phyloP scores from a whole-genome alignment of 352 stramenopile genomes.

The Pythium sukuiense region DNA sequence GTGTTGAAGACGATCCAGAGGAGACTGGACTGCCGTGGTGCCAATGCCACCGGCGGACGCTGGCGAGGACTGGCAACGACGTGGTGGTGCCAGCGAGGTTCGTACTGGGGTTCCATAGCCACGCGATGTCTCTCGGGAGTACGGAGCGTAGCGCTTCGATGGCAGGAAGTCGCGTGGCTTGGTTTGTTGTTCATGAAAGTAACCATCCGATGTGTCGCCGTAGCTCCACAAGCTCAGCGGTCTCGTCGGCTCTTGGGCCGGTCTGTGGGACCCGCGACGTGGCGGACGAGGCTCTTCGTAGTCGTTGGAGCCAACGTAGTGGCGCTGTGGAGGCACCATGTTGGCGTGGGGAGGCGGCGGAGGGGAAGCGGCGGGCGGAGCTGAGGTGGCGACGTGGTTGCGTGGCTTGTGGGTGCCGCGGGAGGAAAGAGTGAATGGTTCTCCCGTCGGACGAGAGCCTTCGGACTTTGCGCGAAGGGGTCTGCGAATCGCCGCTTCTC shows the following conservation, averaged over 20 bases:
- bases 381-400: conserved; percentile 2
- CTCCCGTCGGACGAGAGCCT: too few relatives aligned
- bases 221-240: neutral
- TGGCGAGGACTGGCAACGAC: neutral
- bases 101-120: neutral
- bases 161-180: neutral
- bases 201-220: too few relatives aligned
- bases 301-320: conserved; percentile 23
- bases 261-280: conserved; percentile 32
- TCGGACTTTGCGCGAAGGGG: neutral
- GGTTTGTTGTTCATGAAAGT: neutral
- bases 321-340: conserved; percentile 9
- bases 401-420: neutral
- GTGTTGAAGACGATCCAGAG: conserved; percentile 14
- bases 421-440: neutral
- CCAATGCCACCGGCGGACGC: neutral
- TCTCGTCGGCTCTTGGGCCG: neutral
- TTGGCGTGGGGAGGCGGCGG: neutral
- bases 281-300: conserved; percentile 35
- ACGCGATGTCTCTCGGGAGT: neutral
- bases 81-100: too few relatives aligned
- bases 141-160: neutral
- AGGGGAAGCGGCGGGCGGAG: neutral
- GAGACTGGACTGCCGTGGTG: neutral
- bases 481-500: neutral